Evolutionary conservation across 225 moss, liverwort and hornwort species (phyloP), one percentile per base, ranked within the genome.

Genomic region (Physcomitrium patens): DNA sequence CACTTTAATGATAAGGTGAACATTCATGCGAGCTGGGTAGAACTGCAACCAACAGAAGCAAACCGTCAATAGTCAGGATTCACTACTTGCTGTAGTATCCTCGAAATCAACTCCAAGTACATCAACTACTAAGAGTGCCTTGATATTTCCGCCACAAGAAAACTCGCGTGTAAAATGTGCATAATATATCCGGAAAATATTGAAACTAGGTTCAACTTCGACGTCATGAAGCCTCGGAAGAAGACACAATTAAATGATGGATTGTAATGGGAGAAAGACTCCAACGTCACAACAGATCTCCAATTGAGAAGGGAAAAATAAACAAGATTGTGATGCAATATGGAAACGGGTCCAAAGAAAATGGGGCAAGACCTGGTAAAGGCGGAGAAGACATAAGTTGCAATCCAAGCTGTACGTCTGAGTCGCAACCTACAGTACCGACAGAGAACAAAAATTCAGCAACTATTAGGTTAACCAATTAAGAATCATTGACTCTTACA

Each of bases 401-500:
- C 89, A 85, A 84, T 92, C 91, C 78, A 92, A 48, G 58, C 89
- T 89, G 78, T 92, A 92, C 0, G 89, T 83, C 79, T 89, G 87
- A 37, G 85, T 78, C 41, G 75, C 67, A 45, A 92, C 89, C 91
- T 92, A 81, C 67, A 71, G 46, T 20, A 53, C 7, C 2, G 58
- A 18, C 65, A 52, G 18, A 13, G 10, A 18, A 24, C 44, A 66
- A 41, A 58, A 19, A 41, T 57, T 24, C 50, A 67, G 60, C 60
- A 45, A 8, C n/a, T 67, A 4, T 37, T 61, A 68, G 43, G 68
- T 52, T 28, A 8, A 73, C 41, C 0, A 37, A 10, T 17, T 19
- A 2, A 26, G 26, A 51, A 76, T 1, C n/a, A 9, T 12, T 18
- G 42, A 31, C 15, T 12, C 8, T 60, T 14, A 46, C n/a, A 13